phyloP scores from a whole-genome alignment of 2,329 filamentous ascomycete genomes.

The Apiospora aurea region DNA sequence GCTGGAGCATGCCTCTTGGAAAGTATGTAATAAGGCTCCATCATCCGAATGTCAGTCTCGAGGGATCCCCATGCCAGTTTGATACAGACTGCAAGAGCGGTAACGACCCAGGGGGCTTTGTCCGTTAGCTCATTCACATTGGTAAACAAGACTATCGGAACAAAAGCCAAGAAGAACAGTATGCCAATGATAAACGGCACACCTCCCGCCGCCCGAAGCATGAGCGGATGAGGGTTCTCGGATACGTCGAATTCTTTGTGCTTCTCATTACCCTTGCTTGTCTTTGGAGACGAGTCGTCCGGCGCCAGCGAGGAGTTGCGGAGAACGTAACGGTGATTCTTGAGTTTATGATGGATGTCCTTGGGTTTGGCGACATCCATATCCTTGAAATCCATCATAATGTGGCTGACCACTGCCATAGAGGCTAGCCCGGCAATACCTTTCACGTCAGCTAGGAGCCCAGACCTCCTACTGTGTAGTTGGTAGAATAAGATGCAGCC shows the following conservation, averaged over 20 bases:
- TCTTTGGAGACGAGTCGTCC: slow-evolving; percentile 57
- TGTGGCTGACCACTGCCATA: slow-evolving; percentile 77
- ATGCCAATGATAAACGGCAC: slow-evolving; percentile 68
- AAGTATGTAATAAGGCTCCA: slow-evolving; percentile 78
- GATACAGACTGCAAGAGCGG: slow-evolving; percentile 68
- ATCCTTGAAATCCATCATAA: slow-evolving; percentile 76
- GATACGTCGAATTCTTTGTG: slow-evolving; percentile 58
- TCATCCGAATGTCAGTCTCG: slow-evolving; percentile 74
- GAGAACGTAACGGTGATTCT: slow-evolving; percentile 70
- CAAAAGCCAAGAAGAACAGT: slow-evolving; percentile 60
- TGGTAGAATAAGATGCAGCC: slow-evolving; percentile 66
- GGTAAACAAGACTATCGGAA: slow-evolving; percentile 70
- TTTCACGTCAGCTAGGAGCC: slow-evolving; percentile 71
- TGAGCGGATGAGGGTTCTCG: slow-evolving; percentile 71
- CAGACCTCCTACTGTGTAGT: slow-evolving; percentile 68
- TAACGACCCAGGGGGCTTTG: slow-evolving; percentile 70
- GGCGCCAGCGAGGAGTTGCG: slow-evolving; percentile 76
- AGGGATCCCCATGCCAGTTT: slow-evolving; percentile 74
- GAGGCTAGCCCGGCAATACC: slow-evolving; percentile 77
- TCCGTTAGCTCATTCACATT: slow-evolving; percentile 62
- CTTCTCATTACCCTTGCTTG: slow-evolving; percentile 51
- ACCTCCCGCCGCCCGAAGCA: slow-evolving; percentile 67
- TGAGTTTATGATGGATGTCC: slow-evolving; percentile 73
- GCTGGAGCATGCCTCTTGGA: slow-evolving; percentile 70
- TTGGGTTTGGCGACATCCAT: slow-evolving; percentile 72